Evolutionary conservation across 345 rosid species (phyloP).

Genomic region (Eucalyptus caleyi): DNA sequence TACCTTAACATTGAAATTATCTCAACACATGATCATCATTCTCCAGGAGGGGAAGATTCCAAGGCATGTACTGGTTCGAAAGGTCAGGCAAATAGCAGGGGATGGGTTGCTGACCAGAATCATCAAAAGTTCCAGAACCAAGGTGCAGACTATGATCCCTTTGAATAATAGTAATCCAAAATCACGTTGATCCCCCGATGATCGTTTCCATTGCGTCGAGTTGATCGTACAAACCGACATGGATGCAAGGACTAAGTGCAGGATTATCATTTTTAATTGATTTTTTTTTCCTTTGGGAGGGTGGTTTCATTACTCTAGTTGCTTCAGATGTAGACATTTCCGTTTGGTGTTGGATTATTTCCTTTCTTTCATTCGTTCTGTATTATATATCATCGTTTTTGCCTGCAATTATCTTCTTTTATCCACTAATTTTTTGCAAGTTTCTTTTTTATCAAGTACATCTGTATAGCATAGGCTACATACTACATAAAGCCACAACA

Average conservation of each 20-base stretch:
- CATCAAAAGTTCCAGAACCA: conserved; percentile 45
- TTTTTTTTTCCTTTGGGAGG: no score
- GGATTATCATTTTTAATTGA: background rate
- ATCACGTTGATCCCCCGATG: background rate
- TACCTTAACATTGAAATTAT: background rate
- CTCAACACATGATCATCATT: background rate
- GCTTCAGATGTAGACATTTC: no score
- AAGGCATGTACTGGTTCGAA: conserved; percentile 39
- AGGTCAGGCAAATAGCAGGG: conserved; percentile 56
- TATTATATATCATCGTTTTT: background rate
- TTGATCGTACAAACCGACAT: background rate
- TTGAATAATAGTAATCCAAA: background rate
- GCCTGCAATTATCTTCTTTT: background rate
- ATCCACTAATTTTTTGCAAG: background rate
- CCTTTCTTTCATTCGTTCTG: background rate
- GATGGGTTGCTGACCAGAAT: conserved; percentile 59
- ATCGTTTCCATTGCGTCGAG: background rate
- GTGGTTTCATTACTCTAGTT: no score
- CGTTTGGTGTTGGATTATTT: background rate
- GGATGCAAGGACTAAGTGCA: background rate
- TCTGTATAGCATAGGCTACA: background rate
- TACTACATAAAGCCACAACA: background rate
- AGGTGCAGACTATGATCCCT: conserved; percentile 4
- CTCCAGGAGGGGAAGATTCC: conserved; percentile 53
- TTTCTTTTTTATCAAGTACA: background rate